These are phyloP conservation scores for Leishmania braziliensis DNA, from an alignment of 208 protist species.

Conservation along the genomic window DNA sequence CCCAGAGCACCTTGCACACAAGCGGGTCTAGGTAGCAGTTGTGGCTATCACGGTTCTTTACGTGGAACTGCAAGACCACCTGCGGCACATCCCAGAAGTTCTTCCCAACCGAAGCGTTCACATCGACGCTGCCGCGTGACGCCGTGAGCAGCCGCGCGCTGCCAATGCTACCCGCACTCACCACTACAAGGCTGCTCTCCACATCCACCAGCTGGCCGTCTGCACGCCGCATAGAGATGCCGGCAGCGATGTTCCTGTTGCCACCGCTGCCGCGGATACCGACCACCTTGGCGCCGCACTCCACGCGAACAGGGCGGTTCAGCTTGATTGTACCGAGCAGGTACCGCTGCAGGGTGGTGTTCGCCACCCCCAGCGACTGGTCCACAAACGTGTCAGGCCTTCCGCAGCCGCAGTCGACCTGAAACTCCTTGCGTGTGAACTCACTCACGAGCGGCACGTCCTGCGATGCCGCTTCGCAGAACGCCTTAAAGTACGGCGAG, in stretches of 20 bases:
- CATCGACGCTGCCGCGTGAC: slow-evolving; percentile 45
- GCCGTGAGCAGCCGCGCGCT: slow-evolving; percentile 54
- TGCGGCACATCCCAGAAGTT: slow-evolving; percentile 84
- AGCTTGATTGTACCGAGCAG: slow-evolving; percentile 70
- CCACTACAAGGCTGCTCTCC: slow-evolving; percentile 52
- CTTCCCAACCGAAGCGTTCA: slow-evolving; percentile 44
- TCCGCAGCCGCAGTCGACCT: slow-evolving; percentile 55
- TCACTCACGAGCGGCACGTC: slow-evolving; percentile 72
- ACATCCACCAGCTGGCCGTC: slow-evolving; percentile 52
- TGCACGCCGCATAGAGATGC: slow-evolving; percentile 46
- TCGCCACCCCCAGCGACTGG: slow-evolving; percentile 46
- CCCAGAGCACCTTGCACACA: slow-evolving; percentile 46
- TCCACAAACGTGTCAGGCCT: slow-evolving; percentile 69
- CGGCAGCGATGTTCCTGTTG: slow-evolving; percentile 38
- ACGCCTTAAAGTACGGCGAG: slow-evolving; percentile 70
- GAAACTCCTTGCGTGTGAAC: slow-evolving; percentile 67
- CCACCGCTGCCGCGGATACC: slow-evolving; percentile 39
- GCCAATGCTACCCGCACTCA: slow-evolving; percentile 70
- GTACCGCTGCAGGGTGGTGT: slow-evolving; percentile 76
- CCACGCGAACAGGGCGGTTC: slow-evolving; percentile 59
- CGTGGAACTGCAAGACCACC: slow-evolving; percentile 78
- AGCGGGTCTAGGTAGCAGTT: slow-evolving; percentile 74
- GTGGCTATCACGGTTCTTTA: slow-evolving; percentile 65
- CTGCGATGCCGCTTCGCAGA: slow-evolving; percentile 74
- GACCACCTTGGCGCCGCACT: slow-evolving; percentile 60